Conservation (phyloP, 805 yeast genomes). For the Kluyveromyces nonfermentans region DNA sequence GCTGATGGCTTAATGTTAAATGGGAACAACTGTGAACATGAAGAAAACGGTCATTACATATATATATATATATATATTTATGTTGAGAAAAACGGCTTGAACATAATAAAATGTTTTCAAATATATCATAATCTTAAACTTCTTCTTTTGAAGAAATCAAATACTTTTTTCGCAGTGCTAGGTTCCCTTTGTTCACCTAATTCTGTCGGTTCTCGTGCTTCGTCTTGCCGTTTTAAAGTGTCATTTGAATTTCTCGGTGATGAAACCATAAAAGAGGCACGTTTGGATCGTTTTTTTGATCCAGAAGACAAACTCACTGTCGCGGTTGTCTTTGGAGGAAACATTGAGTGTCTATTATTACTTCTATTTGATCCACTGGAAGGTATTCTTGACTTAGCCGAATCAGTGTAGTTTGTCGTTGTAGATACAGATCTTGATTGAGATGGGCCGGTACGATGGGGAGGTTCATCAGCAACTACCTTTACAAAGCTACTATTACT, state of each 20-base stretch:
- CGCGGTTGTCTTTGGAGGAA: constrained; percentile 2
- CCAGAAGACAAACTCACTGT: background rate
- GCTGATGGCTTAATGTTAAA: no score
- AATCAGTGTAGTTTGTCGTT: constrained; percentile 15
- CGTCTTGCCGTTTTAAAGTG: background rate
- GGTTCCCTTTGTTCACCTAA: constrained; percentile 37
- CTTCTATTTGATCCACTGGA: constrained; percentile 1
- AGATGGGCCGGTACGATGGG: background rate
- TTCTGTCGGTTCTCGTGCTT: constrained; percentile 8
- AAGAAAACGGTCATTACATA: background rate
- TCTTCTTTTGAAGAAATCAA: constrained; percentile 71
- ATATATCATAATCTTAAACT: constrained; percentile 27
- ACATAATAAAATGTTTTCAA: no score
- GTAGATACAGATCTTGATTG: constrained; percentile 16
- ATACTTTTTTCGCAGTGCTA: constrained; percentile 67
- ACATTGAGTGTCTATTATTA: constrained; percentile 2
- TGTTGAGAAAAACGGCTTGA: no score
- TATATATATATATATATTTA: no score
- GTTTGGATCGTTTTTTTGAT: constrained; percentile 3
- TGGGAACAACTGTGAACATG: background rate
- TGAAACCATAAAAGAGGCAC: constrained; percentile 12
- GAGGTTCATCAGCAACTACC: background rate
- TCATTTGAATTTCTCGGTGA: constrained; percentile 1
- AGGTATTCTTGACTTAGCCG: constrained; percentile 1
- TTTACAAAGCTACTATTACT: background rate